A percentile compares a stretch with the other conserved stretches of the same genome.
phyloP scores from a whole-genome alignment of 2,329 filamentous ascomycete species.

The Torrubiella hemipterigena region DNA sequence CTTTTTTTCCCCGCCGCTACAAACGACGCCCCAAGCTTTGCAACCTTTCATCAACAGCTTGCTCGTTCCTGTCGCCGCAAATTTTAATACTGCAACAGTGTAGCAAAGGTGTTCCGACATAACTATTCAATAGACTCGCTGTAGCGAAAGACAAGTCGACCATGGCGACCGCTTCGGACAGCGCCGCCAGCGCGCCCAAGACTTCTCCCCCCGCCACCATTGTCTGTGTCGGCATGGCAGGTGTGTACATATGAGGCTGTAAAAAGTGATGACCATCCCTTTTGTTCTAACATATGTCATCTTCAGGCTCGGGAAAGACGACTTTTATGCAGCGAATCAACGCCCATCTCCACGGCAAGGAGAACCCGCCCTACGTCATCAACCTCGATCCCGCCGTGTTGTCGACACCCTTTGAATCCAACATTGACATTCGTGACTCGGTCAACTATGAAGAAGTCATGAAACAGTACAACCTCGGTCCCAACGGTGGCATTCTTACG shows the following conservation, averaged over 20 bases:
- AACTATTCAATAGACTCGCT: too few species aligned
- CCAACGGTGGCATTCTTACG: constrained; percentile 93
- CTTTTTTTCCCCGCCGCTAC: too few species aligned
- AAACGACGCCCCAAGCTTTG: too few species aligned
- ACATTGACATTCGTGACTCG: constrained; percentile 97
- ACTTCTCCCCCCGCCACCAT: constrained; percentile 57
- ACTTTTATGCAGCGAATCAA: constrained; percentile 99
- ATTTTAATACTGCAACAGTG: too few species aligned
- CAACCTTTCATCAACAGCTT: too few species aligned
- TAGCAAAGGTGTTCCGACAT: too few species aligned
- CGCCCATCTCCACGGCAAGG: constrained; percentile 72
- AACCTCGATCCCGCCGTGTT: constrained; percentile 95
- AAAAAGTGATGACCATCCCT: too few species aligned
- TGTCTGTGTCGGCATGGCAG: constrained; percentile 96
- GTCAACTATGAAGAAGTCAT: constrained; percentile 99
- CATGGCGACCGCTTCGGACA: constrained; percentile 22
- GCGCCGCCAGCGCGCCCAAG: constrained; percentile 12
- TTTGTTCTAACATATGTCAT: constrained; percentile 5
- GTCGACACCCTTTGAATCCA: constrained; percentile 86
- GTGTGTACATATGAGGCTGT: constrained; percentile 26
- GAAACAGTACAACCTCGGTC: constrained; percentile 96
- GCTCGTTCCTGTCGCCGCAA: too few species aligned
- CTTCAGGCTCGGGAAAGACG: constrained; percentile 83
- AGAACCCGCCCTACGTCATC: constrained; percentile 80
- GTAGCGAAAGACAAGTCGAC: not conserved